phyloP scores from a whole-genome alignment of 2,329 filamentous ascomycete genomes.

The Penicillium sp. region DNA sequence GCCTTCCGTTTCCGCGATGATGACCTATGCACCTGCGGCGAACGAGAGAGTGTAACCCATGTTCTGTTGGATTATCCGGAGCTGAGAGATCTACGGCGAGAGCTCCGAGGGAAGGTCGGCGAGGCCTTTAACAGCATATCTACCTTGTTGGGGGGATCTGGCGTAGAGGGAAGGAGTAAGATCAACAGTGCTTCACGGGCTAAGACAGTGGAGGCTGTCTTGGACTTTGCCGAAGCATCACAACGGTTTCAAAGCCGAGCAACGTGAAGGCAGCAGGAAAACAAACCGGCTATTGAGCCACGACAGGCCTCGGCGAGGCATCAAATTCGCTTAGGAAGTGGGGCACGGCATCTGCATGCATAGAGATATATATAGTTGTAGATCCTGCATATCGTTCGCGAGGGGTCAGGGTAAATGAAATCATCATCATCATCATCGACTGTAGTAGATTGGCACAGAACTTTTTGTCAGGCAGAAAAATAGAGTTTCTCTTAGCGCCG shows the following conservation, averaged over 20 bases:
- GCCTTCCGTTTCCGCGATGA: conserved; percentile 6
- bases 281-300: conserved; percentile 15
- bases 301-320: conserved; percentile 21
- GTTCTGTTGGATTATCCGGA: conserved; percentile 20
- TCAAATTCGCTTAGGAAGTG: conserved; percentile 21
- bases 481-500: too few species aligned
- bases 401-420: not conserved
- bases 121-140: conserved; percentile 22
- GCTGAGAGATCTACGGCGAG: conserved; percentile 11
- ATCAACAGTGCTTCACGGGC: not conserved
- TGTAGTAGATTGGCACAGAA: too few species aligned
- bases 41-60: conserved; percentile 20
- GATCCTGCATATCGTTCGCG: conserved; percentile 9
- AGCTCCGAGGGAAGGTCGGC: conserved; percentile 17
- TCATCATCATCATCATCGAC: not conserved
- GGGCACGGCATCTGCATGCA: conserved; percentile 17
- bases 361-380: conserved; percentile 13
- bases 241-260: conserved; percentile 7
- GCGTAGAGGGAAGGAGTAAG: conserved; percentile 6
- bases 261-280: conserved; percentile 5
- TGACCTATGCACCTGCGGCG: conserved; percentile 19
- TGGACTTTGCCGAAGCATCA: conserved; percentile 4
- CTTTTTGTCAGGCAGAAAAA: too few species aligned
- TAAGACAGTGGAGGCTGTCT: conserved; percentile 2
- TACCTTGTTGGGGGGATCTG: conserved; percentile 24